These are phyloP conservation scores for Bremia lactucae DNA, from an alignment of 352 stramenopile genomes.

Conservation along the genomic window DNA sequence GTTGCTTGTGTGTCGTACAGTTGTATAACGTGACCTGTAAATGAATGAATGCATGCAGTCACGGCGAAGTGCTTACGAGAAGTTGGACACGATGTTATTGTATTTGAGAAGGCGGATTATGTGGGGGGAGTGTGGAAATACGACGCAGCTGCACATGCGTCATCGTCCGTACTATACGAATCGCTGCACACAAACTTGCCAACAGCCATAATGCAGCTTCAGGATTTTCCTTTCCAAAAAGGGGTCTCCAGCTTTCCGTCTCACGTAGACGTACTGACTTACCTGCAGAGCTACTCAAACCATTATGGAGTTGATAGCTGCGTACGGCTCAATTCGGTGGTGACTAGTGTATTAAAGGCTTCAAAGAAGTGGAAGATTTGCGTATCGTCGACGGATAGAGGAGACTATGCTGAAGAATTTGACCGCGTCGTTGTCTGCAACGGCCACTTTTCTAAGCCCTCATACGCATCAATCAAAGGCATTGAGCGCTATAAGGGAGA, in stretches of 20 bases:
- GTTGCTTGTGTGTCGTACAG: not conserved
- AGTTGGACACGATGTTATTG: conserved; percentile 50
- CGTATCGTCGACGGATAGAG: conserved; percentile 25
- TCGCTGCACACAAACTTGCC: conserved; percentile 75
- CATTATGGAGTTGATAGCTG: conserved; percentile 42
- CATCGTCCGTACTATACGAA: conserved; percentile 59
- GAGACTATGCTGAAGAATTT: conserved; percentile 47
- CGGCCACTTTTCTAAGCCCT: conserved; percentile 60
- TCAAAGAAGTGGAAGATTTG: conserved; percentile 26
- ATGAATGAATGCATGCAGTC: conserved; percentile 22
- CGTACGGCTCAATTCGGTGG: conserved; percentile 37
- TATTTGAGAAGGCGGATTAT: conserved; percentile 56
- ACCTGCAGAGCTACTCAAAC: conserved; percentile 56
- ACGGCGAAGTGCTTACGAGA: conserved; percentile 58
- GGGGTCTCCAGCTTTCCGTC: conserved; percentile 44
- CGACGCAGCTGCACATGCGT: conserved; percentile 32
- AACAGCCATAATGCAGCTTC: conserved; percentile 70
- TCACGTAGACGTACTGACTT: conserved; percentile 49
- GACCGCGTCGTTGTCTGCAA: conserved; percentile 76
- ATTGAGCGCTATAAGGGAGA: conserved; percentile 36
- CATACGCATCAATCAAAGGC: conserved; percentile 33
- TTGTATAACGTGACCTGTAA: not conserved
- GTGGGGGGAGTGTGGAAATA: conserved; percentile 79
- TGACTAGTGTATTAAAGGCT: conserved; percentile 39
- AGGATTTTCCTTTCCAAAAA: conserved; percentile 53